A percentile compares a stretch with the other conserved stretches of the same genome.
These are phyloP conservation scores for Dentipellis fragilis DNA, from an alignment of 768 basidiomycete genomes.

Conservation along the genomic window DNA sequence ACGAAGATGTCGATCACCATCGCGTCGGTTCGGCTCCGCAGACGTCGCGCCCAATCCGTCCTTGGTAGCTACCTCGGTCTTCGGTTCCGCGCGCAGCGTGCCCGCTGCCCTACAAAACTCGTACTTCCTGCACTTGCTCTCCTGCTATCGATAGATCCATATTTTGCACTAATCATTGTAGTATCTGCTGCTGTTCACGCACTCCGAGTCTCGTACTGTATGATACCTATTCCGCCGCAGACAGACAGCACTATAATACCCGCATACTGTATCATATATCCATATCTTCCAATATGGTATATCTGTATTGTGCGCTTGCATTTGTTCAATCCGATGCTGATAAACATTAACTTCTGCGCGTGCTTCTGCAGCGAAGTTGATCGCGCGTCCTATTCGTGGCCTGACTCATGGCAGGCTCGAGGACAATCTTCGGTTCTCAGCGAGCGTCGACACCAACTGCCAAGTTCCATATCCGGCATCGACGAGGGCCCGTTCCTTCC, in stretches of 20 bases:
- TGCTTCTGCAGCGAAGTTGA: not conserved
- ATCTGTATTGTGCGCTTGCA: not conserved
- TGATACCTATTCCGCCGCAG: too few relatives aligned
- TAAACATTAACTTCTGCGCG: not conserved
- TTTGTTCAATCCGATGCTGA: not conserved
- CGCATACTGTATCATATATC: not conserved
- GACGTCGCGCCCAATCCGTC: slow-evolving; percentile 11
- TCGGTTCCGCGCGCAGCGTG: not conserved
- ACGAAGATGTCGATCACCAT: not conserved
- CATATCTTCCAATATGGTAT: not conserved
- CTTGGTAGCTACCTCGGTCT: slow-evolving; percentile 7
- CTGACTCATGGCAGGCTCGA: slow-evolving; percentile 1
- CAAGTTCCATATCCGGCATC: not conserved
- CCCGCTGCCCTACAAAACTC: not conserved
- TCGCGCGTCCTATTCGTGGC: not conserved
- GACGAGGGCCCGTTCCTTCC: not conserved
- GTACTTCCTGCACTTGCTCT: not conserved
- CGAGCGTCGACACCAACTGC: too few relatives aligned
- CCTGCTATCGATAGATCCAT: not conserved
- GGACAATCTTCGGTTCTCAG: not conserved
- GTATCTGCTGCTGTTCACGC: not conserved
- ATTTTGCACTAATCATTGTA: not conserved
- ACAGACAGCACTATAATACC: not conserved
- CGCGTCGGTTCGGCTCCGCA: slow-evolving; percentile 5
- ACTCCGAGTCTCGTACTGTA: not conserved